Evolutionary conservation across 768 basidiomycete genomes (phyloP).

Genomic region (Dioszegia crocea): DNA sequence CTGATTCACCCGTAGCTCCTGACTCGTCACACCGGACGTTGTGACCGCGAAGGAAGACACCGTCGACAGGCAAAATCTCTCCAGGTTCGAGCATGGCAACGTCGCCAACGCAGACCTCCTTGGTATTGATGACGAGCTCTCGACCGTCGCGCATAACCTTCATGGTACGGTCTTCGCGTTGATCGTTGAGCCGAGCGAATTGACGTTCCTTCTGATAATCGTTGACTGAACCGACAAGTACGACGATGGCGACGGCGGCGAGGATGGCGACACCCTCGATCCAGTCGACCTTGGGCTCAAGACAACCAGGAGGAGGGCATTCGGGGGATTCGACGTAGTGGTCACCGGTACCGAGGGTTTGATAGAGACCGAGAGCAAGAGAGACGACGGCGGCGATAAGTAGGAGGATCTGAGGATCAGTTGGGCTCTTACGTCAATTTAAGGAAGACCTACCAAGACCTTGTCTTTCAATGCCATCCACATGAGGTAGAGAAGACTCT

Average conservation of each 20-base stretch:
- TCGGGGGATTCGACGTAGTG: slow-evolving; percentile 51
- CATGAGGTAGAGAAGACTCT: slow-evolving; percentile 71
- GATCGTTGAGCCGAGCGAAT: slow-evolving; percentile 84
- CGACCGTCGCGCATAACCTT: slow-evolving; percentile 70
- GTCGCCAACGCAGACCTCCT: slow-evolving; percentile 93
- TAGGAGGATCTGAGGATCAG: slow-evolving; percentile 64
- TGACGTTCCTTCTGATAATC: slow-evolving; percentile 99
- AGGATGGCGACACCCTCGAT: slow-evolving; percentile 71
- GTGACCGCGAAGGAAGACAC: slow-evolving; percentile 85
- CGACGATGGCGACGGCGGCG: slow-evolving; percentile 56
- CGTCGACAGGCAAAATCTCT: slow-evolving; percentile 93
- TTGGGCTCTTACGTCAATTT: not conserved
- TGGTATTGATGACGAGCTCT: slow-evolving; percentile 64
- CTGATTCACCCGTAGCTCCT: slow-evolving; percentile 92
- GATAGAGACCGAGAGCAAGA: slow-evolving; percentile 86
- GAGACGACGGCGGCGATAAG: slow-evolving; percentile 90
- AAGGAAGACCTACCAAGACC: slow-evolving; percentile 62
- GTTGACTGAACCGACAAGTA: slow-evolving; percentile 83
- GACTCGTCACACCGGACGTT: slow-evolving; percentile 95
- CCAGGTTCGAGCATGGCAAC: slow-evolving; percentile 88
- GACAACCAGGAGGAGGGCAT: slow-evolving; percentile 48
- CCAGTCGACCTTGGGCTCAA: slow-evolving; percentile 83
- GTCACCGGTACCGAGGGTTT: slow-evolving; percentile 68
- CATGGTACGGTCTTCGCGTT: slow-evolving; percentile 88
- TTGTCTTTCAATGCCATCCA: slow-evolving; percentile 85